phyloP scores from a whole-genome alignment of 1,139 yeast species.

The Pneumocystis canis region DNA sequence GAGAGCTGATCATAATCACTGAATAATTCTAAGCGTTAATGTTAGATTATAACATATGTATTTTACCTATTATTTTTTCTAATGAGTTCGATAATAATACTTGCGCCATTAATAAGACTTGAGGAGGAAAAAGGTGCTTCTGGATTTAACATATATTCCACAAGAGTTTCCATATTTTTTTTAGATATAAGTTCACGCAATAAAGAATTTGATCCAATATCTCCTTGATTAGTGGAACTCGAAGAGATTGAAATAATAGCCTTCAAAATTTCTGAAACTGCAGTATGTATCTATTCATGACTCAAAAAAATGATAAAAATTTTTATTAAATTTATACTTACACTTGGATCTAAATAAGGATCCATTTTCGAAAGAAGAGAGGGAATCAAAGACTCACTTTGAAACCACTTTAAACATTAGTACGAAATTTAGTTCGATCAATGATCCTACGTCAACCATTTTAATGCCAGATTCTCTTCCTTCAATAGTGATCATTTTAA shows the following conservation, averaged over 20 bases:
- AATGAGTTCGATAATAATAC: constrained; percentile 85
- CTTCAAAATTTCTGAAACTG: constrained; percentile 88
- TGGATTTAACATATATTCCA: constrained; percentile 58
- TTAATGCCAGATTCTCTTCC: constrained; percentile 42
- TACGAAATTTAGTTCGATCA: neutral
- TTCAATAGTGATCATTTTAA: constrained; percentile 68
- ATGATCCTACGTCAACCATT: constrained; percentile 32
- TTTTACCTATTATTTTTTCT: constrained; percentile 83
- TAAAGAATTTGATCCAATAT: constrained; percentile 91
- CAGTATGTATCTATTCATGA: constrained; percentile 49
- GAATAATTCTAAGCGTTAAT: constrained; percentile 74
- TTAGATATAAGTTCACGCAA: constrained; percentile 78
- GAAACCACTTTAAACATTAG: constrained; percentile 9
- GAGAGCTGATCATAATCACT: constrained; percentile 47
- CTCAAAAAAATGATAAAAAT: constrained; percentile 33
- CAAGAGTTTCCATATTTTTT: constrained; percentile 48
- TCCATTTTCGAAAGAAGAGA: constrained; percentile 7
- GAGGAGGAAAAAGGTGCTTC: constrained; percentile 10
- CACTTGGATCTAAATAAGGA: constrained; percentile 11
- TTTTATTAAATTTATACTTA: constrained; percentile 25
- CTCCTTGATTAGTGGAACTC: constrained; percentile 68
- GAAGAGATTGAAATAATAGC: constrained; percentile 90
- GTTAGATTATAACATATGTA: constrained; percentile 50
- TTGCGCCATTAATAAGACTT: constrained; percentile 76
- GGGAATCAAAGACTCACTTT: constrained; percentile 8